Evolutionary conservation across 306 rosid species (phyloP).

Genomic region (Calophaca sinica): DNA sequence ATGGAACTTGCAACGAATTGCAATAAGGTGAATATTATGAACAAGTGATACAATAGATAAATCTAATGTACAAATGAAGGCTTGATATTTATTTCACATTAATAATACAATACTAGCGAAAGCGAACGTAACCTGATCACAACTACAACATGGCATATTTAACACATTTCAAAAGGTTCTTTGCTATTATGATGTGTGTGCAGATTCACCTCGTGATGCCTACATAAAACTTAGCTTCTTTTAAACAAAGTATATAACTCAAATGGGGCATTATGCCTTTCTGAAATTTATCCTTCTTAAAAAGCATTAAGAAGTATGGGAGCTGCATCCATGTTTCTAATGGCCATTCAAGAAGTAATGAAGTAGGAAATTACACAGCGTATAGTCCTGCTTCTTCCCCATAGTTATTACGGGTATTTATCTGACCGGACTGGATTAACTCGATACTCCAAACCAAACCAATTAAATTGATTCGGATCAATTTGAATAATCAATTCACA

Average conservation of each 20-base stretch:
- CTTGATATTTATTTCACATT: conserved; percentile 8
- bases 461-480: not conserved
- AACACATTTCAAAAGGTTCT: conserved; percentile 15
- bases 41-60: conserved; percentile 9
- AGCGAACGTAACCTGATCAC: not conserved
- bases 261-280: not conserved
- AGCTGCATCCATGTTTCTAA: conserved; percentile 1
- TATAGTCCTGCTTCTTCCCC: not conserved
- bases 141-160: not conserved
- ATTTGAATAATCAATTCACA: not conserved
- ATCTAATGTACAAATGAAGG: conserved; percentile 18
- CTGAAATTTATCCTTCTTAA: conserved; percentile 15
- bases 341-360: not conserved
- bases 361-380: not conserved
- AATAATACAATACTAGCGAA: not conserved
- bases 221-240: conserved; percentile 29
- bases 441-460: not conserved
- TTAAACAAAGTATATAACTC: not conserved
- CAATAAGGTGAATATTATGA: conserved; percentile 27
- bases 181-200: not conserved
- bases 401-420: conserved; percentile 17
- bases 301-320: not conserved
- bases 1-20: not conserved
- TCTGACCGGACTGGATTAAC: not conserved
- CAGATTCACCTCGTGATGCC: conserved; percentile 11